These are phyloP conservation scores for Xenosphaeropsis pyriputrescens DNA, from an alignment of 2,329 filamentous ascomycete genomes.

Conservation along the genomic window DNA sequence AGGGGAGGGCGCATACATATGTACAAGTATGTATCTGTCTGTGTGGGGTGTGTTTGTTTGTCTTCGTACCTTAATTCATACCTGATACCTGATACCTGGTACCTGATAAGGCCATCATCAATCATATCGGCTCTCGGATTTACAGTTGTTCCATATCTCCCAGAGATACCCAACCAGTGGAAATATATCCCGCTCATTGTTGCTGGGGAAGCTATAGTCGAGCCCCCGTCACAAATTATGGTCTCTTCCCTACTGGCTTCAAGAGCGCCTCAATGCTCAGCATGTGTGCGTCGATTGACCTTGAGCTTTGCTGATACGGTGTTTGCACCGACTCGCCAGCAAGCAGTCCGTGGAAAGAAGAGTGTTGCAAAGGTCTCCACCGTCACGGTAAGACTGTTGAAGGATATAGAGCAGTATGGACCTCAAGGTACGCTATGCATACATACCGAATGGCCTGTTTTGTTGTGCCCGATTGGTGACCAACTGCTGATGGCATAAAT, in stretches of 20 bases:
- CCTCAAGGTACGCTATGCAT: slow-evolving; percentile 20
- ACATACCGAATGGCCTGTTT: slow-evolving; percentile 5
- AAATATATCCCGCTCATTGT: no score
- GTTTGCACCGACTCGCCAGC: slow-evolving; percentile 14
- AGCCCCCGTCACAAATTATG: slow-evolving; percentile 9
- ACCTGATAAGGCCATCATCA: no score
- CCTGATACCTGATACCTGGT: no score
- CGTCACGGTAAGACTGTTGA: slow-evolving; percentile 33
- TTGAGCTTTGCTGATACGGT: slow-evolving; percentile 8
- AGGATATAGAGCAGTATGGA: slow-evolving; percentile 36
- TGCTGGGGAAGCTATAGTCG: no score
- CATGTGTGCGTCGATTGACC: slow-evolving; percentile 10
- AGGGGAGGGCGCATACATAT: no score
- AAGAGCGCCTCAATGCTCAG: slow-evolving; percentile 11
- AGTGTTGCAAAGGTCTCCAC: slow-evolving; percentile 21
- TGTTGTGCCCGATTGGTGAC: slow-evolving; percentile 2
- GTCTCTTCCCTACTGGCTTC: slow-evolving; percentile 10
- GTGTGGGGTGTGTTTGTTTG: no score
- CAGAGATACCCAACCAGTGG: no score
- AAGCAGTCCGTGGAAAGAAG: slow-evolving; percentile 24
- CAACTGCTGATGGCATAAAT: neutral
- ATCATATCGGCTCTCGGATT: no score
- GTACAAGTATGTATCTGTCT: no score
- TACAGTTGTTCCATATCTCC: no score
- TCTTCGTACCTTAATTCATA: no score